phyloP scores from a whole-genome alignment of 2,329 filamentous ascomycete species.

The Hymenoscyphus albidus region DNA sequence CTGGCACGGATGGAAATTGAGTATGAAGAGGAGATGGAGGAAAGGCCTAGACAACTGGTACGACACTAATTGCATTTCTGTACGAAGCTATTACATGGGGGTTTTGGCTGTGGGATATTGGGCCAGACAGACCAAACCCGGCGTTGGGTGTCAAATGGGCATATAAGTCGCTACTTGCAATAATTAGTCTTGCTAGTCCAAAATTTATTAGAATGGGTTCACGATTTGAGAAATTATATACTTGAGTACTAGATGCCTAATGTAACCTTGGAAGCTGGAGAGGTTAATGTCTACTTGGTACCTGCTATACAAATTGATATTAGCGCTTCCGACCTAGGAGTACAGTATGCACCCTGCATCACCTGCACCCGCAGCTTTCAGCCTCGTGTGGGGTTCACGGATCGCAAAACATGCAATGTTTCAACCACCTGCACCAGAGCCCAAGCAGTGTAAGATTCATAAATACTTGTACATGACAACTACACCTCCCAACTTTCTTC shows the following conservation, averaged over 20 bases:
- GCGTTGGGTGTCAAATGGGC: neutral
- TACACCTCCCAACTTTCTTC: neutral
- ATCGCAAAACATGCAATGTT: neutral
- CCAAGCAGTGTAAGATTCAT: neutral
- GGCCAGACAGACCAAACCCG: neutral
- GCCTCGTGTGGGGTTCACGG: neutral
- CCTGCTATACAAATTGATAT: too few relatives aligned
- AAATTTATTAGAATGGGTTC: neutral
- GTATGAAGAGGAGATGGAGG: constrained; percentile 65
- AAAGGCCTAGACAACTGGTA: constrained; percentile 36
- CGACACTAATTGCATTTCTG: constrained; percentile 11
- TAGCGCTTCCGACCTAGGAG: too few relatives aligned
- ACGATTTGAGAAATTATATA: neutral
- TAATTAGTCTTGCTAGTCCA: neutral
- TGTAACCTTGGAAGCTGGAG: too few relatives aligned
- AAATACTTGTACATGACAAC: neutral
- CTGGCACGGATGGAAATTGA: constrained; percentile 61
- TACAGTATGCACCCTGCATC: too few relatives aligned
- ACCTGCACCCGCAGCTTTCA: neutral
- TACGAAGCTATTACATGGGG: constrained; percentile 8
- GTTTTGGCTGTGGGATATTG: constrained; percentile 3
- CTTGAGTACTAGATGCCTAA: too few relatives aligned
- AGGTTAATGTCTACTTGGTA: too few relatives aligned
- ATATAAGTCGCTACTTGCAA: neutral
- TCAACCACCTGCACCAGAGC: neutral